Percentiles rank a stretch among this genome's conserved stretches.
phyloP scores from a whole-genome alignment of 345 rosid species.

The Streptanthus diversifolius region DNA sequence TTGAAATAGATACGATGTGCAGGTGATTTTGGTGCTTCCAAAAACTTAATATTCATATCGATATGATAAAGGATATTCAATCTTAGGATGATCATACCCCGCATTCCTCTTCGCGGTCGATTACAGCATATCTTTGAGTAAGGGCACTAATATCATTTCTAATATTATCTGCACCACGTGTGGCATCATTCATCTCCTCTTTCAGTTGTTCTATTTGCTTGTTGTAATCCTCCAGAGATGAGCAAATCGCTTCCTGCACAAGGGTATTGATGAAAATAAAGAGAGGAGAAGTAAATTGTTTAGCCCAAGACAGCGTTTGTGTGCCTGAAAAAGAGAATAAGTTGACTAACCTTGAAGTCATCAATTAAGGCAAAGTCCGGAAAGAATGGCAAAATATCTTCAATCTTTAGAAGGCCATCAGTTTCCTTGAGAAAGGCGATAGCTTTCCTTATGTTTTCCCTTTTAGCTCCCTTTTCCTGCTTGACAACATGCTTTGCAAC shows the following conservation, averaged over 20 bases:
- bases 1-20: constrained; percentile 16
- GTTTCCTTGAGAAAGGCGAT: constrained; percentile 99
- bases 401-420: constrained; percentile 93
- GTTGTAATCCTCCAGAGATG: constrained; percentile 95
- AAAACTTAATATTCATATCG: not conserved
- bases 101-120: constrained; percentile 86
- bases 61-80: not conserved
- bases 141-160: constrained; percentile 95
- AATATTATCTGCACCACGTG: constrained; percentile 98
- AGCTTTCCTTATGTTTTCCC: constrained; percentile 96
- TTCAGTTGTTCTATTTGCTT: constrained; percentile 90
- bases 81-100: constrained; percentile 64
- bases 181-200: constrained; percentile 98
- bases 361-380: constrained; percentile 99
- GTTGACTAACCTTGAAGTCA: constrained; percentile 80
- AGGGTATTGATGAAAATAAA: constrained; percentile 13
- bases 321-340: not conserved
- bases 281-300: constrained; percentile 8
- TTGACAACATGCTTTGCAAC: constrained; percentile 92
- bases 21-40: not conserved
- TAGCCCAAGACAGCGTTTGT: not conserved
- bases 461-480: constrained; percentile 94
- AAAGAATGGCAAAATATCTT: constrained; percentile 96
- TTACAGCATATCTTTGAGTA: constrained; percentile 95
- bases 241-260: constrained; percentile 90